Percentiles rank a stretch among this genome's conserved stretches.
Conservation (phyloP, 1,139 yeast genomes). For the Saccharomycopsis crataegensis region DNA sequence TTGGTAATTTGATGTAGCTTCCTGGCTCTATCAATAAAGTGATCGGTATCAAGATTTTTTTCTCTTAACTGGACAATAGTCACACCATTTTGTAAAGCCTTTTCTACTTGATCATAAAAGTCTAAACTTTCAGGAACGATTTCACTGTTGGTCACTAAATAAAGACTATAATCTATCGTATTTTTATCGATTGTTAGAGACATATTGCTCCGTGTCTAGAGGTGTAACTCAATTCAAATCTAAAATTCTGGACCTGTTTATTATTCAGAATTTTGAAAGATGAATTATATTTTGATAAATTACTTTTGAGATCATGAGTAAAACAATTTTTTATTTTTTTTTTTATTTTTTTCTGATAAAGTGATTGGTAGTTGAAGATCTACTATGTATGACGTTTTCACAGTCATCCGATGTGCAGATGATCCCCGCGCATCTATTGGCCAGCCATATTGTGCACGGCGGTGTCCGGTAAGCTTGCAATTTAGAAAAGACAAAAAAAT, state of each 20-base stretch:
- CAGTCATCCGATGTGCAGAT: too few species aligned
- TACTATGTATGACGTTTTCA: too few species aligned
- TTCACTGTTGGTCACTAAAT: constrained; percentile 76
- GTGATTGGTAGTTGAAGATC: too few species aligned
- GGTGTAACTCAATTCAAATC: not conserved
- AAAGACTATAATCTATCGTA: constrained; percentile 53
- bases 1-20: constrained; percentile 56
- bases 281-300: too few species aligned
- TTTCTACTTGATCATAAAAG: constrained; percentile 52
- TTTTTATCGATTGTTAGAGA: constrained; percentile 20
- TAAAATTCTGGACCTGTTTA: not conserved
- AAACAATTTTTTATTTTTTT: too few species aligned
- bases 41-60: constrained; percentile 61
- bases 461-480: too few species aligned
- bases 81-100: constrained; percentile 63
- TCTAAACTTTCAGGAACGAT: constrained; percentile 62
- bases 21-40: constrained; percentile 56
- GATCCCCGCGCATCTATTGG: too few species aligned
- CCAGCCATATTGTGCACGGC: too few species aligned
- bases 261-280: too few species aligned
- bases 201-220: not conserved
- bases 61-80: constrained; percentile 83
- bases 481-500: not conserved
- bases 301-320: too few species aligned
- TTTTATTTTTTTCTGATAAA: too few species aligned